A percentile compares a stretch with the other conserved stretches of the same genome.
phyloP scores from a whole-genome alignment of 495 filamentous ascomycete genomes.

The Aspergillus sclerotiicarbonarius region DNA sequence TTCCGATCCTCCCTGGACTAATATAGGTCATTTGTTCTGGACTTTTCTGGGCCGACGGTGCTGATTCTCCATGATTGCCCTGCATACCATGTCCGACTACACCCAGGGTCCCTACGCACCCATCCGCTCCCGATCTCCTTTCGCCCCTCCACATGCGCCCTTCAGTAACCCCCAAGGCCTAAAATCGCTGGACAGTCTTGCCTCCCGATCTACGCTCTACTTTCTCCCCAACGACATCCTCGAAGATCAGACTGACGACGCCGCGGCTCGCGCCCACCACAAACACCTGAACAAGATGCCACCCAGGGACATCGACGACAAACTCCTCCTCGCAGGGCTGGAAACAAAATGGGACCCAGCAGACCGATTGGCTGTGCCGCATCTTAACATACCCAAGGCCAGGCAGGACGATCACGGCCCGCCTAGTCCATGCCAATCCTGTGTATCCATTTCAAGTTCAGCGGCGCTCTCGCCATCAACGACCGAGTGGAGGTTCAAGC shows the following conservation, averaged over 20 bases:
- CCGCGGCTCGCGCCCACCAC: neutral
- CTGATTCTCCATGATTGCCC: neutral
- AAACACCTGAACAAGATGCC: neutral
- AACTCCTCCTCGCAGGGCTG: slow-evolving; percentile 1
- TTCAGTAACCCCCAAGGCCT: neutral
- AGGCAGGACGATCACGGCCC: neutral
- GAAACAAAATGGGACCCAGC: slow-evolving; percentile 2
- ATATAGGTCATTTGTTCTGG: slow-evolving; percentile 4
- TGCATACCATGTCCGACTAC: slow-evolving; percentile 1
- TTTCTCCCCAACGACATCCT: slow-evolving; percentile 5
- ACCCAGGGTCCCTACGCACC: neutral
- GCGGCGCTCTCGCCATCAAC: neutral
- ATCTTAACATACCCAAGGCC: neutral
- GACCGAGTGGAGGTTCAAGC: slow-evolving; percentile 1
- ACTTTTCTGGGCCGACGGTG: neutral
- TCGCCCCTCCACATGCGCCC: neutral
- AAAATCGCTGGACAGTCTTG: neutral
- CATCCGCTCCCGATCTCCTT: neutral
- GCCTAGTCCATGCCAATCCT: neutral
- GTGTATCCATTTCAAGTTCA: neutral
- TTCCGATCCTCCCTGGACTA: neutral
- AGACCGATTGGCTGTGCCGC: neutral
- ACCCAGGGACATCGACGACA: neutral
- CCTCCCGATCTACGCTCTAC: neutral
- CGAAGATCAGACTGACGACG: neutral